Percentiles rank a stretch among this genome's conserved stretches.
These are phyloP conservation scores for Solanum hybrid DNA, from an alignment of 305 asterid species.

Conservation along the genomic window DNA sequence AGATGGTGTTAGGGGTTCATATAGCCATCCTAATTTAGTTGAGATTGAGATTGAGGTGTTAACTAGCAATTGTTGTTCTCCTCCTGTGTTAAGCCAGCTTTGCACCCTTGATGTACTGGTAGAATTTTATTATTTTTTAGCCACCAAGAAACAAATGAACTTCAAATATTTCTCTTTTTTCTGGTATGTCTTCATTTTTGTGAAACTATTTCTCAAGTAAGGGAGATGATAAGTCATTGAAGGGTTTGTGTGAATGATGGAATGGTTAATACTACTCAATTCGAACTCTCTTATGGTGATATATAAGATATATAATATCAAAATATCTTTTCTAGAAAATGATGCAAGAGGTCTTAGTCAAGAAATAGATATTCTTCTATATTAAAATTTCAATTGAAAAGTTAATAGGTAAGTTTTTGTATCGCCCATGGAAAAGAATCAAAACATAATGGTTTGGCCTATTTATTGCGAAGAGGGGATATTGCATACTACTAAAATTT, in stretches of 20 bases:
- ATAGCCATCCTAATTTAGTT: neutral
- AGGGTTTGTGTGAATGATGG: neutral
- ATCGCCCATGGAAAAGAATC: neutral
- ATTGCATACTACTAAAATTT: neutral
- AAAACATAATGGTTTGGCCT: neutral
- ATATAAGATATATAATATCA: neutral
- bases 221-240: neutral
- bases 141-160: neutral
- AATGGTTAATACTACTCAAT: neutral
- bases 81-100: neutral
- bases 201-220: neutral
- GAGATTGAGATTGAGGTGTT: neutral
- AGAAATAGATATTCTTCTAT: neutral
- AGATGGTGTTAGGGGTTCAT: neutral
- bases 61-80: neutral
- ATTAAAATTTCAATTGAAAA: neutral
- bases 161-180: neutral
- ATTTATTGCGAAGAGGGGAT: neutral
- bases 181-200: neutral
- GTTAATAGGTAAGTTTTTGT: neutral
- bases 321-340: neutral
- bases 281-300: neutral
- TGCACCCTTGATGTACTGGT: neutral
- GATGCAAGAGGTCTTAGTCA: neutral
- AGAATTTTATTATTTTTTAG: neutral